phyloP scores from a whole-genome alignment of 768 basidiomycete species.

The Plicaturopsis crispa region DNA sequence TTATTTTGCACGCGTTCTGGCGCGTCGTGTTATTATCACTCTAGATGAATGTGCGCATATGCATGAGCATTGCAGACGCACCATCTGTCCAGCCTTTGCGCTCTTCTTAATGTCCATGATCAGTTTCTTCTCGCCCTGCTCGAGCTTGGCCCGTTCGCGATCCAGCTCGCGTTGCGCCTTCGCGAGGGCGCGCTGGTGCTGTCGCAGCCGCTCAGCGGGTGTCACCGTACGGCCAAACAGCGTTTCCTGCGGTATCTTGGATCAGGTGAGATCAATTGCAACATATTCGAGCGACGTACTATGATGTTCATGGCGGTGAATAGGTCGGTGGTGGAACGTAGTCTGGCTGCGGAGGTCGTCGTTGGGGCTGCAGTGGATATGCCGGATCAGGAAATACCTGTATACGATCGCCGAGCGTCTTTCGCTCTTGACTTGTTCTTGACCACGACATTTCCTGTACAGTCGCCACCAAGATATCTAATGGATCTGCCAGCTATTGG shows the following conservation, averaged over 20 bases:
- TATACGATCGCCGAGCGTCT: too few species aligned
- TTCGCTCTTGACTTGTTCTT: too few species aligned
- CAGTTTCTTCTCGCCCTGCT: constrained; percentile 96
- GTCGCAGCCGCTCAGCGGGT: constrained; percentile 92
- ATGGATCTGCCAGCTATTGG: constrained; percentile 51
- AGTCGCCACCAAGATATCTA: too few species aligned
- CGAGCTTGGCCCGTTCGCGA: constrained; percentile 88
- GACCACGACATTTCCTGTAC: too few species aligned
- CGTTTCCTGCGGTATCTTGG: constrained; percentile 57
- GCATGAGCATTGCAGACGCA: too few species aligned
- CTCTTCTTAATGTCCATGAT: constrained; percentile 93
- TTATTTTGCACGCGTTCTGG: constrained; percentile 97
- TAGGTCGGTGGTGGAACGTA: neutral
- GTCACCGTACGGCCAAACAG: constrained; percentile 93
- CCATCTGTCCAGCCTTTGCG: constrained; percentile 93
- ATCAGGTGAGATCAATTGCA: constrained; percentile 7
- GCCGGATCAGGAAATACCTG: too few species aligned
- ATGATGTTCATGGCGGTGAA: constrained; percentile 69
- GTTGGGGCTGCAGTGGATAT: too few species aligned
- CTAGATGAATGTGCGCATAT: constrained; percentile 3
- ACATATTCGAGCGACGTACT: constrained; percentile 30
- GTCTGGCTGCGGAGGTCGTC: constrained; percentile 2
- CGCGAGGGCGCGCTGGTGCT: constrained; percentile 92
- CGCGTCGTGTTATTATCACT: constrained; percentile 10
- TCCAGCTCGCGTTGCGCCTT: constrained; percentile 98